phyloP scores from a whole-genome alignment of 1,284 basidiomycete genomes.

The Moniliella sp. region DNA sequence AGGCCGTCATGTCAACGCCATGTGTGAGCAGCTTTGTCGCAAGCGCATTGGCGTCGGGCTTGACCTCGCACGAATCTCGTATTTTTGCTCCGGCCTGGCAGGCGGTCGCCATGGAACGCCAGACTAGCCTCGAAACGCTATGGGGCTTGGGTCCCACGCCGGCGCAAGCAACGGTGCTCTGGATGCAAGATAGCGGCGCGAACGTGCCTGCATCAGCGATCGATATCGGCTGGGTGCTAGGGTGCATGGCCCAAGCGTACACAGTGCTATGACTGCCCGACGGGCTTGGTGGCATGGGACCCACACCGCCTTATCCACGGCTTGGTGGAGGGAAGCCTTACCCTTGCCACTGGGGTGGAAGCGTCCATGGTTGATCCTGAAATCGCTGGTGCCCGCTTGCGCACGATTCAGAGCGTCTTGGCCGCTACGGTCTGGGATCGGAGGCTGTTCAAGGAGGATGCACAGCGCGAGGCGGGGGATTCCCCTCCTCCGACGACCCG shows the following conservation, averaged over 20 bases:
- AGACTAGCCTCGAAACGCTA: constrained; percentile 9
- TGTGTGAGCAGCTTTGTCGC: constrained; percentile 24
- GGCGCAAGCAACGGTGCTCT: too few relatives aligned
- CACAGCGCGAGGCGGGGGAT: constrained; percentile 12
- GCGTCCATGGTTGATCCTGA: too few relatives aligned
- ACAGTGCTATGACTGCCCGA: constrained; percentile 5
- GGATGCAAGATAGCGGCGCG: too few relatives aligned
- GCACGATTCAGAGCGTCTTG: constrained; percentile 11
- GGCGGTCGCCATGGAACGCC: constrained; percentile 9
- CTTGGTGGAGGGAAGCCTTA: too few relatives aligned
- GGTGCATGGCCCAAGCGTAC: constrained; percentile 16
- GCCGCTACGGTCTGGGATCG: constrained; percentile 16
- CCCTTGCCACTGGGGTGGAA: constrained; percentile 10
- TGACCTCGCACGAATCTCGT: constrained; percentile 14
- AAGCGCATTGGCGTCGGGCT: constrained; percentile 14
- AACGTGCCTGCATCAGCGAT: constrained; percentile 14
- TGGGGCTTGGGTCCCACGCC: too few relatives aligned
- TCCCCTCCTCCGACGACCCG: constrained; percentile 5
- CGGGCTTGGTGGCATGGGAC: constrained; percentile 18
- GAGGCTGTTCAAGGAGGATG: constrained; percentile 15
- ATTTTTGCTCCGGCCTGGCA: constrained; percentile 23
- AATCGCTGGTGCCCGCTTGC: constrained; percentile 12
- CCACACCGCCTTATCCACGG: constrained; percentile 2
- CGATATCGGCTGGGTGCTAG: constrained; percentile 25
- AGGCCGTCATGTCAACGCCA: constrained; percentile 15